Conservation (phyloP, 352 stramenopile genomes). For the Phytophthora parvispora region DNA sequence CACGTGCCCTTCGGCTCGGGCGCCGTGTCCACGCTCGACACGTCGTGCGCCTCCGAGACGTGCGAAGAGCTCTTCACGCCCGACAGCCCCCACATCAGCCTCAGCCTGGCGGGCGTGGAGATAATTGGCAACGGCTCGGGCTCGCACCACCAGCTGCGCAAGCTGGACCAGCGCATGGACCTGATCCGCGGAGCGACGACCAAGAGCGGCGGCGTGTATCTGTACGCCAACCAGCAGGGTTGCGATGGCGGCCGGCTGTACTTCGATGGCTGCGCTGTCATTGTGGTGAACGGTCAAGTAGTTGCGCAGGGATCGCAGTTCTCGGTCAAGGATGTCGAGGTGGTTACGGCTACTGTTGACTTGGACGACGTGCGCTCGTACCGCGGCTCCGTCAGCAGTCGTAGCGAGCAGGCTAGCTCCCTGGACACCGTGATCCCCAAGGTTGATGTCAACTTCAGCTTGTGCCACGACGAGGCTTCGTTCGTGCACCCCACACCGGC, state of each 20-base stretch:
- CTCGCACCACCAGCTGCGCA: slow-evolving; percentile 98
- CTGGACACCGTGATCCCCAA: slow-evolving; percentile 75
- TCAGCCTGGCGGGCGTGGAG: slow-evolving; percentile 95
- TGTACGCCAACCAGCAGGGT: slow-evolving; percentile 98
- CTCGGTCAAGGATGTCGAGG: slow-evolving; percentile 96
- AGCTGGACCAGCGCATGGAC: slow-evolving; percentile 93
- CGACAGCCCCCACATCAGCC: slow-evolving; percentile 95
- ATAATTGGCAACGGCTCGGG: slow-evolving; percentile 99
- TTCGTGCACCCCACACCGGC: slow-evolving; percentile 49
- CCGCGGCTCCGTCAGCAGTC: slow-evolving; percentile 93
- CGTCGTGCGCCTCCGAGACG: slow-evolving; percentile 94
- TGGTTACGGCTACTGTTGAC: slow-evolving; percentile 98
- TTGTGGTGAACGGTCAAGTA: slow-evolving; percentile 98
- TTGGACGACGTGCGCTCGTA: slow-evolving; percentile 98
- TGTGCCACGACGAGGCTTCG: slow-evolving; percentile 72
- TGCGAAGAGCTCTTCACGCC: slow-evolving; percentile 99
- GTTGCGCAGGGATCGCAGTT: slow-evolving; percentile 98
- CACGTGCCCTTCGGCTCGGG: slow-evolving; percentile 89
- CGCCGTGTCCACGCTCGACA: slow-evolving; percentile 89
- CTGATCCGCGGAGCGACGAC: slow-evolving; percentile 92
- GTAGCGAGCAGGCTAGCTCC: slow-evolving; percentile 95
- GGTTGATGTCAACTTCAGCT: slow-evolving; percentile 79
- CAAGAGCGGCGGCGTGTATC: slow-evolving; percentile 98
- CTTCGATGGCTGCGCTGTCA: slow-evolving; percentile 98
- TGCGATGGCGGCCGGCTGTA: slow-evolving; percentile 98